phyloP scores from a whole-genome alignment of 139 green algal genomes.

The Yamagishiella unicocca region DNA sequence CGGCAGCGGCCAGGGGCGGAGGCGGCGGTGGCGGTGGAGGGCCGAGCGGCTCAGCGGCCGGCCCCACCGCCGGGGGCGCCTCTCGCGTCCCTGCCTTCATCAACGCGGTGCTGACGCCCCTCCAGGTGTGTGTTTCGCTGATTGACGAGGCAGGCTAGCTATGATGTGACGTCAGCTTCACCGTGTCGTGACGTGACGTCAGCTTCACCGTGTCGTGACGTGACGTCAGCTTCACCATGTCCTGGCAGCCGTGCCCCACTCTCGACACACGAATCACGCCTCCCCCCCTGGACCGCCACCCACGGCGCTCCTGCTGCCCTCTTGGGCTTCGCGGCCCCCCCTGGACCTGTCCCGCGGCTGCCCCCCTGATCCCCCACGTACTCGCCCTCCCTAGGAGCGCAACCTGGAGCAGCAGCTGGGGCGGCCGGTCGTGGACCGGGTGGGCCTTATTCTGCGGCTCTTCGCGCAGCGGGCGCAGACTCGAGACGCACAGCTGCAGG shows the following conservation, averaged over 20 bases:
- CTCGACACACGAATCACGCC: too few relatives aligned
- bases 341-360: too few relatives aligned
- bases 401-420: constrained; percentile 69
- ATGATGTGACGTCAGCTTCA: too few relatives aligned
- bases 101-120: constrained; percentile 65
- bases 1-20: not conserved
- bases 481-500: constrained; percentile 74
- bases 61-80: not conserved
- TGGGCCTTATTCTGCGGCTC: constrained; percentile 82
- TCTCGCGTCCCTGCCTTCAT: constrained; percentile 65
- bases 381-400: constrained; percentile 47
- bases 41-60: not conserved
- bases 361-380: too few relatives aligned
- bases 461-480: constrained; percentile 76
- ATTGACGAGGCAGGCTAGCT: too few relatives aligned
- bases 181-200: too few relatives aligned
- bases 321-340: too few relatives aligned
- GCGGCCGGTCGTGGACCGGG: constrained; percentile 73
- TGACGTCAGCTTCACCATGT: too few relatives aligned
- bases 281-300: too few relatives aligned
- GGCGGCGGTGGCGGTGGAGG: not conserved
- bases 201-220: too few relatives aligned
- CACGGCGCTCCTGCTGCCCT: too few relatives aligned
- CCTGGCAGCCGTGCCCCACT: too few relatives aligned
- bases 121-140: constrained; percentile 68